These are phyloP conservation scores for Danielia reshetovae DNA, from an alignment of 805 yeast genomes.

Conservation along the genomic window DNA sequence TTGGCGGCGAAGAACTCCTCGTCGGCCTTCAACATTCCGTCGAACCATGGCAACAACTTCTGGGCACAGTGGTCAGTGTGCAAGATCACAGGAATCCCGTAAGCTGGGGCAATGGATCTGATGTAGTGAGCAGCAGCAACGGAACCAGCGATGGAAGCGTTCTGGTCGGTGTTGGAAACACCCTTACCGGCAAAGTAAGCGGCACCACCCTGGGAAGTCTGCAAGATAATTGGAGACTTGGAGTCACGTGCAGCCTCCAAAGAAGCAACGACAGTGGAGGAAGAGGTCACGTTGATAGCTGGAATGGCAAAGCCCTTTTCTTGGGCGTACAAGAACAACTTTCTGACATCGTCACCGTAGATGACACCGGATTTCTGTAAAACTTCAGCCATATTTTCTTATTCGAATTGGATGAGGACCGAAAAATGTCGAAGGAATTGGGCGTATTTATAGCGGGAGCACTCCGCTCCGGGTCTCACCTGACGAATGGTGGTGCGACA, in stretches of 20 bases:
- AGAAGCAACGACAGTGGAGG: conserved; percentile 75
- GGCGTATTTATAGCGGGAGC: conserved; percentile 9
- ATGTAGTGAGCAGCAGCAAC: conserved; percentile 98
- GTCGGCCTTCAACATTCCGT: conserved; percentile 96
- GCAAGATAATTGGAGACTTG: conserved; percentile 90
- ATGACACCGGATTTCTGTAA: conserved; percentile 93
- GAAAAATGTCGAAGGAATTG: neutral
- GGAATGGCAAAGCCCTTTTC: conserved; percentile 94
- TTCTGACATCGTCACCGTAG: conserved; percentile 94
- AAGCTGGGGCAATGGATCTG: conserved; percentile 92
- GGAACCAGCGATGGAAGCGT: conserved; percentile 91
- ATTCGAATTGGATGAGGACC: neutral
- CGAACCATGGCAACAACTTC: conserved; percentile 97
- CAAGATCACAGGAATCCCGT: conserved; percentile 93
- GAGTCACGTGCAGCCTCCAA: conserved; percentile 47
- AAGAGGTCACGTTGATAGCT: conserved; percentile 96
- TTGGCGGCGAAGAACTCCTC: conserved; percentile 81
- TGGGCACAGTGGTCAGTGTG: conserved; percentile 99
- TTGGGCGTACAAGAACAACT: conserved; percentile 88
- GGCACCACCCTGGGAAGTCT: conserved; percentile 98
- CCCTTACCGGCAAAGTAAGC: conserved; percentile 99
- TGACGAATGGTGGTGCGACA: conserved; percentile 4
- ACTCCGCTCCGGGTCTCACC: conserved; percentile 20
- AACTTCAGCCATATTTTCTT: conserved; percentile 16
- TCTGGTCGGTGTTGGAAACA: conserved; percentile 87